Evolutionary conservation across 176 grass and related monocot species (phyloP).

Genomic region (Ensete ventricosum): DNA sequence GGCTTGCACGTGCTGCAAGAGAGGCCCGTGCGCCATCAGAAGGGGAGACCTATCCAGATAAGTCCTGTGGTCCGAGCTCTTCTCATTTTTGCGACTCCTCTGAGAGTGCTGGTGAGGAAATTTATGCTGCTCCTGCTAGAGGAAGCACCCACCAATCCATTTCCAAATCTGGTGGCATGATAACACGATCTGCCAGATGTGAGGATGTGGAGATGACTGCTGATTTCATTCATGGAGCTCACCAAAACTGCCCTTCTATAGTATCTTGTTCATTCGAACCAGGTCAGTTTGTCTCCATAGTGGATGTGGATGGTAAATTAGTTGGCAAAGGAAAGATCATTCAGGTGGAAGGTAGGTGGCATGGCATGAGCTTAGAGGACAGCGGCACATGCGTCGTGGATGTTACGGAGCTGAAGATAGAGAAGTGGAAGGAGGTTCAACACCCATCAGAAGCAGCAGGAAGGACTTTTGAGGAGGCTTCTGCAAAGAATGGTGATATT

Average conservation of each 20-base stretch:
- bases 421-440: conserved; percentile 62
- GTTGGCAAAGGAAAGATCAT: conserved; percentile 56
- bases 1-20: conserved; percentile 67
- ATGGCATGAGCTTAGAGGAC: conserved; percentile 36
- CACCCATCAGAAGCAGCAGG: conserved; percentile 58
- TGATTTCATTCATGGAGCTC: conserved; percentile 24
- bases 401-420: conserved; percentile 55
- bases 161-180: conserved; percentile 23
- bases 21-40: conserved; percentile 59
- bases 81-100: conserved; percentile 40
- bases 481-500: conserved; percentile 39
- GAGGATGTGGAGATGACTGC: conserved; percentile 29
- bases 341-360: conserved; percentile 38
- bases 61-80: conserved; percentile 37
- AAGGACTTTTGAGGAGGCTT: conserved; percentile 62
- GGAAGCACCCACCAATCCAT: conserved; percentile 34
- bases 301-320: conserved; percentile 54
- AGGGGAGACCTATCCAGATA: conserved; percentile 47
- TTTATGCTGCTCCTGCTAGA: conserved; percentile 43
- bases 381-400: conserved; percentile 35
- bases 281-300: conserved; percentile 38
- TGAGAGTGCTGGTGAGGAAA: conserved; percentile 50
- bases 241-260: conserved; percentile 26
- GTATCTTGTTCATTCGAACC: conserved; percentile 39
- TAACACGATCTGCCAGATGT: conserved; percentile 20